A percentile compares a stretch with the other conserved stretches of the same genome.
These are phyloP conservation scores for Didymella sp. DNA, from an alignment of 2,329 filamentous ascomycete genomes.

Conservation along the genomic window DNA sequence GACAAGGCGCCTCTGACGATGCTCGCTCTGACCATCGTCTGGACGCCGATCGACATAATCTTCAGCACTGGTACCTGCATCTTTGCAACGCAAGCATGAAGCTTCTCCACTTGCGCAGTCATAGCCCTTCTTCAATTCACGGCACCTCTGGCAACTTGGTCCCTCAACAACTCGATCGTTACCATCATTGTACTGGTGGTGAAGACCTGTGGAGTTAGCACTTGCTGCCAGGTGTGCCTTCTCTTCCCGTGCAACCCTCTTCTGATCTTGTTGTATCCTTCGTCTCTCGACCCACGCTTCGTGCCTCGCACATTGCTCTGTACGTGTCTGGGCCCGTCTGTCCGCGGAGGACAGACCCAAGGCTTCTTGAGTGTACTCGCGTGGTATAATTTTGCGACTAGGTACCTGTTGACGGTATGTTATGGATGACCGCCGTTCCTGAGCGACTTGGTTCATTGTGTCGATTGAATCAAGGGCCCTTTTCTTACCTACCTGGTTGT, in stretches of 20 bases:
- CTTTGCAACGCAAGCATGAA: constrained; percentile 92
- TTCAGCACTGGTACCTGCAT: constrained; percentile 90
- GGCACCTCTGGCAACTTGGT: constrained; percentile 87
- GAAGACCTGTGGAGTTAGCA: neutral
- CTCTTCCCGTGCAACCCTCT: neutral
- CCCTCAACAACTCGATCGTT: neutral
- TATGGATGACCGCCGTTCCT: neutral
- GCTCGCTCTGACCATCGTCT: constrained; percentile 92
- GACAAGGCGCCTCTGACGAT: constrained; percentile 55
- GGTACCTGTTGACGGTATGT: too few species aligned
- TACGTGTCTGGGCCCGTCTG: neutral
- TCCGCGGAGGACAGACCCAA: neutral
- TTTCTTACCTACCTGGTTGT: neutral
- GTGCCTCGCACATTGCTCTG: neutral
- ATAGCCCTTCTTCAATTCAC: constrained; percentile 99
- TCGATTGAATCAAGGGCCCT: neutral
- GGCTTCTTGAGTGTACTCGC: constrained; percentile 2
- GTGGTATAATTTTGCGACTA: neutral
- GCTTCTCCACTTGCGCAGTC: constrained; percentile 76
- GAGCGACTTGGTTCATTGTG: neutral
- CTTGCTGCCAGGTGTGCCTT: neutral
- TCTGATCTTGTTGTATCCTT: neutral
- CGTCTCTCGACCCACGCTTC: neutral
- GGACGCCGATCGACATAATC: constrained; percentile 97
- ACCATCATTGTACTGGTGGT: neutral